Evolutionary conservation across 441 rosid species (phyloP), one percentile per base, ranked within the genome.

Genomic region (Gossypium lobatum): DNA sequence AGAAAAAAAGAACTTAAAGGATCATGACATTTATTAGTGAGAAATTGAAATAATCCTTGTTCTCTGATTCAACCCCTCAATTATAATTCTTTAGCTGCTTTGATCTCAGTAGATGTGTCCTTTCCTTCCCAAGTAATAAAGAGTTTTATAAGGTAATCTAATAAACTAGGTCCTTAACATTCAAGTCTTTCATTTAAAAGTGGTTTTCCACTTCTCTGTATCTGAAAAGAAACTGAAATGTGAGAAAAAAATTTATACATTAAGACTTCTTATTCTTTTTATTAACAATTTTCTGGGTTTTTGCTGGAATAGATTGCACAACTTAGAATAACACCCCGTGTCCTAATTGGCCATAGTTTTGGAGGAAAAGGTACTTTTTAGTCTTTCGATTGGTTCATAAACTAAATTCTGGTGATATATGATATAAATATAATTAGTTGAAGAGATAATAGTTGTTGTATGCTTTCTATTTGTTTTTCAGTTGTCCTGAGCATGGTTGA

Each of bases 401-500:
- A 7, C 18, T 54, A 53, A 31, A 54, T 54, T 53, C 31, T 70
- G 9, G 65, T 26, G 52, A 31, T 28, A 54, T 34, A 52, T 64
- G 50, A 21, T 8, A n/a, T 57, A 45, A 20, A 50, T 62, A 42
- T 50, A 55, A 65, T 57, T 58, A 57, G 60, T 25, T 21, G 37
- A 63, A 4, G 69, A 1, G 34, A 73, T 50, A 13, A 31, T 7
- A 73, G 16, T 50, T 14, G 31, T 62, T 6, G 26, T 13, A 73
- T 63, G 76, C 50, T 28, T 20, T 26, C 28, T 13, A 1, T 61
- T 81, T 79, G 71, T 80, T 55, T 67, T 26, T 86, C 81, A 95
- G 98, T 91, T 88, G 99, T 72, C 59, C 77, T 95, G 82, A 95
- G 99, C 87, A 89, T 95, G 97, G 96, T 95, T 77, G 95, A 93